Base-by-base conservation (phyloP, 345 rosid genomes). In the Gossypium herbaceum region DNA sequence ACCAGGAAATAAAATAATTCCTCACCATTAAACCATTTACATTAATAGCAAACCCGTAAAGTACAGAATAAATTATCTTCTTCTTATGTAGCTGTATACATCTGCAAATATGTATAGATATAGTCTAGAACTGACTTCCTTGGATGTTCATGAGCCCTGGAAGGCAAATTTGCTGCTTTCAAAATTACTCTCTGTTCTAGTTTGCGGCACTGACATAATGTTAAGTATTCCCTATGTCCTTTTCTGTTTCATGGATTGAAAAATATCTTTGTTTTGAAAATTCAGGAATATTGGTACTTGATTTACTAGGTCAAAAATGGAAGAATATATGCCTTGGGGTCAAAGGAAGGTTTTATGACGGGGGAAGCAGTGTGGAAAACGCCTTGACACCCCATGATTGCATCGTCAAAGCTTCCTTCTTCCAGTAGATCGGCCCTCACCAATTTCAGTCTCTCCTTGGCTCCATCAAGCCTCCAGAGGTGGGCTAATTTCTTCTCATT, bases 341-440 rank as follows among this genome's bases (percentile, higher is more conserved):
- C 92, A 47, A 90, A 77, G 19, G 92, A 82, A 69, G 95, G 92
- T 73, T 79, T 87, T 24, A 90, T 52, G 0, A 94, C 98, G 27
- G 98, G 97, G 9, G 97, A 94, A 77, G 98, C 97, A 24, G 93
- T 91, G 81, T 94, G 98, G 85, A 94, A 94, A 65, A 94, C 97
- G 16, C 98, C 98, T 25, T 84, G 85, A 68, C 98, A 92, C 72
- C 90, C 97, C 75, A 62, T 82, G 65, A 94, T 82, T 11, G 97
- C 93, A 0, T 77, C 76, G 75, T 94, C 97, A 62, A 94, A 94
- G 85, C 98, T 94, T 16, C 90, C 97, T 1, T 82, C 88, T 75
- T 85, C 90, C 88, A 90, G 72, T 44, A 94, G 77, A 64, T 94
- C 88, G 8, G 95, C 98, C 78, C 83, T 89, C 79, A 92, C 94